A percentile compares a stretch with the other conserved stretches of the same genome.
Evolutionary conservation across 768 basidiomycete genomes (phyloP).

Genomic region (Filobasidium floriforme): DNA sequence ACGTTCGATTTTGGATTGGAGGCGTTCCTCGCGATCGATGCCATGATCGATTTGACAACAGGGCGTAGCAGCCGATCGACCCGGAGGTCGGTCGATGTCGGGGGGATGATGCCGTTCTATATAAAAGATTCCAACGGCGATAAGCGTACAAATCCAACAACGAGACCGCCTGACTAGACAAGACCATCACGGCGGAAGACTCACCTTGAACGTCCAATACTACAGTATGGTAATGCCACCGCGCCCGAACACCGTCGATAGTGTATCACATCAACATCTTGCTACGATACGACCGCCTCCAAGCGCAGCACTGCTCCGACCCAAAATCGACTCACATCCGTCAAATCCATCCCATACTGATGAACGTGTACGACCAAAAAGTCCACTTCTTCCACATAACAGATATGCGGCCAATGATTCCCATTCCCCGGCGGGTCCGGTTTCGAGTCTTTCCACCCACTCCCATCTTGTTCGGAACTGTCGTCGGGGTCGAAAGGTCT

Average conservation of each 20-base stretch:
- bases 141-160: too few species aligned
- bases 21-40: too few species aligned
- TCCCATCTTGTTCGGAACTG: neutral
- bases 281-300: too few species aligned
- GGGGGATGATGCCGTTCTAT: neutral
- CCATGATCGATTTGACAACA: slow-evolving; percentile 21
- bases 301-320: too few species aligned
- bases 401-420: slow-evolving; percentile 23
- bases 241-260: too few species aligned
- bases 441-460: neutral
- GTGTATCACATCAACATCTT: too few species aligned
- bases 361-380: slow-evolving; percentile 32
- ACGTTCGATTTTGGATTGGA: too few species aligned
- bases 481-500: slow-evolving; percentile 5
- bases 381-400: slow-evolving; percentile 28
- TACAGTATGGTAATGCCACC: too few species aligned
- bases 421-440: neutral
- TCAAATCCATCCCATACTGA: slow-evolving; percentile 29
- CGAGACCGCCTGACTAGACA: too few species aligned
- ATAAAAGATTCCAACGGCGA: neutral
- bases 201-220: slow-evolving; percentile 20
- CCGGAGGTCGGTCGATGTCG: neutral
- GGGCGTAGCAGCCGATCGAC: slow-evolving; percentile 3
- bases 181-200: too few species aligned
- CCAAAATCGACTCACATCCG: slow-evolving; percentile 8